A percentile compares a stretch with the other conserved stretches of the same genome.
Evolutionary conservation across 139 green algal genomes (phyloP).

Genomic region (Diplosphaera chodatii): DNA sequence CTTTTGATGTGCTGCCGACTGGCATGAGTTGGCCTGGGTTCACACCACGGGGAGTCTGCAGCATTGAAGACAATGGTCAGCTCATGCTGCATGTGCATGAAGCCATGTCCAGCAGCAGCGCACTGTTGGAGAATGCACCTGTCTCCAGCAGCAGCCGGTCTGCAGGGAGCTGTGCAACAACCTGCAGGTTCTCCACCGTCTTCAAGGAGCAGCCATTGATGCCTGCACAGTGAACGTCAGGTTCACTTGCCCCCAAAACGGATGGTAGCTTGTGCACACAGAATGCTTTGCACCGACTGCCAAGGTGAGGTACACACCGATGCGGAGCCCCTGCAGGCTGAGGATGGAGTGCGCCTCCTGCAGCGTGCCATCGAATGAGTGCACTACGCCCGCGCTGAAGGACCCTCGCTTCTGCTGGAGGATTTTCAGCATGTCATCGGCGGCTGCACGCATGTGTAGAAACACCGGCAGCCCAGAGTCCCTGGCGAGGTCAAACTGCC

Average conservation of each 20-base stretch:
- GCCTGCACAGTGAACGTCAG: constrained; percentile 32
- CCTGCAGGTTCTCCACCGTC: constrained; percentile 73
- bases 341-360: constrained; percentile 65
- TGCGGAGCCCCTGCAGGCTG: constrained; percentile 36
- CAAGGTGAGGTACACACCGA: constrained; percentile 33
- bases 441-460: constrained; percentile 70
- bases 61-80: neutral
- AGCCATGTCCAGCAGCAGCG: no score
- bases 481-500: constrained; percentile 61
- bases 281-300: neutral
- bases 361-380: constrained; percentile 74
- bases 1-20: constrained; percentile 31
- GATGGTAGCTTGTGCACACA: no score
- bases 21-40: constrained; percentile 51
- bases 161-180: constrained; percentile 51
- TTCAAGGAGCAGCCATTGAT: constrained; percentile 88
- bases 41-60: constrained; percentile 78
- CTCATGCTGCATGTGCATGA: no score
- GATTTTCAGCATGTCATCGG: constrained; percentile 69
- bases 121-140: neutral
- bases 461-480: constrained; percentile 73
- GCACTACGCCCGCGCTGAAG: constrained; percentile 59
- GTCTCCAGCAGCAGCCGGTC: constrained; percentile 82
- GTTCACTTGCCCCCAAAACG: no score
- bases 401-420: constrained; percentile 26